Percentiles rank a stretch among this genome's conserved stretches.
phyloP scores from a whole-genome alignment of 2,329 filamentous ascomycete species.

The Aspergillus persii region DNA sequence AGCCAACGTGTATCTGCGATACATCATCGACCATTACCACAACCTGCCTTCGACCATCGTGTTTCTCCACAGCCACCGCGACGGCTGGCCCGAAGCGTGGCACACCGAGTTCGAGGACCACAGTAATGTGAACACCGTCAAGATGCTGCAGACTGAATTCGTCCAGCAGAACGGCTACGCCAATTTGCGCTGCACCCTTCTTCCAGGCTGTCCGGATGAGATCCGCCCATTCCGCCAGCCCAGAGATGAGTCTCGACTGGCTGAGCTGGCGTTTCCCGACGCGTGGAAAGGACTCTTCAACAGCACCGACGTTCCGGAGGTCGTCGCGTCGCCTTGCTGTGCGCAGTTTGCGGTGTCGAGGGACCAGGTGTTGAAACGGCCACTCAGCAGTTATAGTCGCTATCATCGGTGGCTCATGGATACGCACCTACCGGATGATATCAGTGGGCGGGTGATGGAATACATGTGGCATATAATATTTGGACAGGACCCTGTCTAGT shows the following conservation, averaged over 20 bases:
- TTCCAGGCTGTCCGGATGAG: constrained; percentile 35
- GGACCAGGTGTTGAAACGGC: constrained; percentile 49
- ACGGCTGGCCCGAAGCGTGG: constrained; percentile 41
- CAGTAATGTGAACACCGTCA: constrained; percentile 51
- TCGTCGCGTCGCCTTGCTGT: constrained; percentile 58
- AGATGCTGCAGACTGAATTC: constrained; percentile 48
- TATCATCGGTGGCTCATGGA: constrained; percentile 59
- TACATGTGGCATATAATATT: constrained; percentile 64
- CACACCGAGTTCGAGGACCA: constrained; percentile 56
- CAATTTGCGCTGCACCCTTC: constrained; percentile 55
- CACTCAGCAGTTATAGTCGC: constrained; percentile 52
- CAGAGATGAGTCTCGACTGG: constrained; percentile 11
- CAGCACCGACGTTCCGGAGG: constrained; percentile 43
- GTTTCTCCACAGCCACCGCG: constrained; percentile 58
- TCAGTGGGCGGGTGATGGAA: constrained; percentile 60
- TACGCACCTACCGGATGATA: constrained; percentile 53
- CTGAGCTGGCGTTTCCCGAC: constrained; percentile 29
- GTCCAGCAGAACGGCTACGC: constrained; percentile 55
- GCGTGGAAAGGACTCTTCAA: constrained; percentile 30
- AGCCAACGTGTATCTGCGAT: constrained; percentile 45
- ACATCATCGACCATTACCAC: constrained; percentile 46
- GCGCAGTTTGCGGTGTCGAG: constrained; percentile 63
- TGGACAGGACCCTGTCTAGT: constrained; percentile 41
- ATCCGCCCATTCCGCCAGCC: constrained; percentile 27
- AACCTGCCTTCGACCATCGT: constrained; percentile 51